These are phyloP conservation scores for Peronosclerospora sorghi DNA, from an alignment of 352 stramenopile genomes.

Conservation along the genomic window DNA sequence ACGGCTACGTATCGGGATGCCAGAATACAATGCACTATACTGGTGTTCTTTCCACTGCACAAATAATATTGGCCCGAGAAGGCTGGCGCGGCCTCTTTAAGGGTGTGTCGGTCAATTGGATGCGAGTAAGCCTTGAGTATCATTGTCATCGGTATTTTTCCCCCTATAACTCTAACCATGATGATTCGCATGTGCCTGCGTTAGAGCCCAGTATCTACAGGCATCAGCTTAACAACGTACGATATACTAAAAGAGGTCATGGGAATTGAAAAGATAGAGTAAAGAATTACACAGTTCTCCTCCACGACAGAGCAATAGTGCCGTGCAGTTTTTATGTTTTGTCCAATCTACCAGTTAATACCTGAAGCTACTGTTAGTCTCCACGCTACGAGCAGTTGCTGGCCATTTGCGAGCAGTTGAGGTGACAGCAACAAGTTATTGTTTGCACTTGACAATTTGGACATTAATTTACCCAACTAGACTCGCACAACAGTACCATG, in stretches of 20 bases:
- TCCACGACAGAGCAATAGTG: not conserved
- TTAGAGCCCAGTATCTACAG: slow-evolving; percentile 73
- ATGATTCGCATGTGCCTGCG: not conserved
- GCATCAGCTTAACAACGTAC: slow-evolving; percentile 81
- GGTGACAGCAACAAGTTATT: no score
- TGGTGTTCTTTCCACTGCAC: slow-evolving; percentile 47
- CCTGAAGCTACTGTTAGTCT: no score
- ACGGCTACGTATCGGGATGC: slow-evolving; percentile 56
- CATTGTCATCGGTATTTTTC: not conserved
- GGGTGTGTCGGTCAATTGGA: slow-evolving; percentile 79
- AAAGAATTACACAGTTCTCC: slow-evolving; percentile 5
- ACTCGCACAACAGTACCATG: no score
- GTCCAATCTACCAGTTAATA: no score
- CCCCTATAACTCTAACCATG: not conserved
- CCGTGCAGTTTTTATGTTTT: no score
- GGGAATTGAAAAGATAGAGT: slow-evolving; percentile 68
- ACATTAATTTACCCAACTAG: no score
- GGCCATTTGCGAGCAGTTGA: no score
- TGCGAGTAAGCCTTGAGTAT: slow-evolving; percentile 43
- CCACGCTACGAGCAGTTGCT: no score
- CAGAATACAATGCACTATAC: slow-evolving; percentile 46
- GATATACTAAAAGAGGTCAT: slow-evolving; percentile 82
- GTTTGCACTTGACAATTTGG: no score
- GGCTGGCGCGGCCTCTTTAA: slow-evolving; percentile 80
- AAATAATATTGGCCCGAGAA: slow-evolving; percentile 63